Conservation (phyloP, 352 stramenopile species). For the Globisporangium iwayamae region DNA sequence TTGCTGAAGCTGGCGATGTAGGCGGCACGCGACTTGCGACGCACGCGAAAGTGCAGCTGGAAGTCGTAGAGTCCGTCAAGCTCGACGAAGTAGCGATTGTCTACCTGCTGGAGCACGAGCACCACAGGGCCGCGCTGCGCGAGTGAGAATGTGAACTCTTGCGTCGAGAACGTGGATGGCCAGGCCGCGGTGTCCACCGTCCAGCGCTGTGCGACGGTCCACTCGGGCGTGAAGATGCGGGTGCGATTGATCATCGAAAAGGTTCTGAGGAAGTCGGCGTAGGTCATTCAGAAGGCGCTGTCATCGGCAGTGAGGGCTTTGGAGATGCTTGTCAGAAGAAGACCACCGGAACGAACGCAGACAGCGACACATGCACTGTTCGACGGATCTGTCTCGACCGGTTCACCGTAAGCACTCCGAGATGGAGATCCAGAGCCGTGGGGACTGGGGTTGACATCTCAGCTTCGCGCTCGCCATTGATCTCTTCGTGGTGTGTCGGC, state of each 20-base stretch:
- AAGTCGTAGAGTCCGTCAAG: constrained; percentile 39
- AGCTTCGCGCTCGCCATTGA: too few relatives aligned
- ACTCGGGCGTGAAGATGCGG: constrained; percentile 28
- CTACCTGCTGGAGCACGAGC: constrained; percentile 34
- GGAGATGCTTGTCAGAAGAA: too few relatives aligned
- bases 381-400: too few relatives aligned
- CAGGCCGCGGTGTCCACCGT: constrained; percentile 23
- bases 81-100: constrained; percentile 33
- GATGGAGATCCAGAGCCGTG: too few relatives aligned
- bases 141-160: constrained; percentile 29
- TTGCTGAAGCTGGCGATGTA: too few relatives aligned
- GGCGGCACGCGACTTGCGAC: background rate
- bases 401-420: too few relatives aligned
- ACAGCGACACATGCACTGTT: too few relatives aligned
- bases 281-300: constrained; percentile 59
- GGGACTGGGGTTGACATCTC: too few relatives aligned
- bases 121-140: constrained; percentile 18
- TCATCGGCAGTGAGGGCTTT: too few relatives aligned
- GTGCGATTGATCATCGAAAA: constrained; percentile 29
- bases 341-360: too few relatives aligned
- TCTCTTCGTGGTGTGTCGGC: too few relatives aligned
- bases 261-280: constrained; percentile 29
- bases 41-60: constrained; percentile 31
- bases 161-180: constrained; percentile 22
- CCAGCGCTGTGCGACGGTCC: constrained; percentile 32